Evolutionary conservation across 768 basidiomycete species (phyloP), one percentile per base, ranked within the genome.

Genomic region (Russula dissimulans): DNA sequence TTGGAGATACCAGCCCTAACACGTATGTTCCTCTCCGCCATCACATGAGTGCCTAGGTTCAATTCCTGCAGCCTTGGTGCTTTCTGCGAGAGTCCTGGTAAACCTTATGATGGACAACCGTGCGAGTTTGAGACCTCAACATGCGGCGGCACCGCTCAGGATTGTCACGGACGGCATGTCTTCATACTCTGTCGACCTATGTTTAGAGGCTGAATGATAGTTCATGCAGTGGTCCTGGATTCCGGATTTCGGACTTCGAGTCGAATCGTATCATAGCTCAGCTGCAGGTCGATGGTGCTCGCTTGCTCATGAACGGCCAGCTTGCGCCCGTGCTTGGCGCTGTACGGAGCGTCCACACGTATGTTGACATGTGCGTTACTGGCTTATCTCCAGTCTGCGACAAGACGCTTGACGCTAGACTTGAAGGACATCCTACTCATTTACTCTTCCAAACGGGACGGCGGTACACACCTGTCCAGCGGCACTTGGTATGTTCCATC

Each of bases 1-100:
- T 90, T 45, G 87, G 89, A 3, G 87, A 89, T 67, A 87, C 85
- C 32, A 87, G 79, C 62, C 88, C 88, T 12, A 90, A 91, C 69
- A 89, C 85, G 85, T 88, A 59, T 68, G 85, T 76, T 49, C 31
- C 4, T 46, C 43, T 44, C 50, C 10, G 4, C 14, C 44, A 55
- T 29, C 11, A 38, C 29, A 41, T 51, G 6, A 38, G 15, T 11
- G 17, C 32, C 29, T 36, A 11, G 32, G 18, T 61, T 45, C 47
- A 36, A 50, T 56, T 63, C 47, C 43, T 53, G 49, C 76, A 87
- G 71, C 70, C 79, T 74, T 11, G 87, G 87, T 5, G 84, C 89
- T 3, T 86, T 83, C 71, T 91, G 89, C 67, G 84, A 91, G 68
- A 84, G 82, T 56, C 88, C 87, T 6, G 89, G 88, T 12, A 59